Evolutionary conservation across 2,329 filamentous ascomycete genomes (phyloP).

Genomic region (Calonectria crousiana): DNA sequence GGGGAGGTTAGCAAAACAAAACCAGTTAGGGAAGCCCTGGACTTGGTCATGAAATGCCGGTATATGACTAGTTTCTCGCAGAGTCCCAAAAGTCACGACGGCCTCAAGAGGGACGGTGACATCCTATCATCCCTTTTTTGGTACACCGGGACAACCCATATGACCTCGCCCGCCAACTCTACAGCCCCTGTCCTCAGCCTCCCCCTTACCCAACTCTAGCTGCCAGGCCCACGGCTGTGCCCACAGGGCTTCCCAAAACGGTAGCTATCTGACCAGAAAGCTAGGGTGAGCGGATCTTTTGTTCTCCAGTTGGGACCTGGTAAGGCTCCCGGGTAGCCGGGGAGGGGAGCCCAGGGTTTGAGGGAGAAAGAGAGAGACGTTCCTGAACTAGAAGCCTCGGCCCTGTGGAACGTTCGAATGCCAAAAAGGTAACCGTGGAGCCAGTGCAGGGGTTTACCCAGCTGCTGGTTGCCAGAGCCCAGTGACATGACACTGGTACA

Average conservation of each 20-base stretch:
- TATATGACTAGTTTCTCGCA: not conserved
- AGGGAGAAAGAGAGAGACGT: not conserved
- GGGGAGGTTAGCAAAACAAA: not conserved
- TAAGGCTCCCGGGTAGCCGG: conserved; percentile 11
- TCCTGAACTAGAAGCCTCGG: not conserved
- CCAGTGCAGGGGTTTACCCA: not conserved
- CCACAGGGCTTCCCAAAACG: not conserved
- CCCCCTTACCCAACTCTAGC: not conserved
- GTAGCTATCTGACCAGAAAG: not conserved
- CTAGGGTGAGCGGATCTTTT: not conserved
- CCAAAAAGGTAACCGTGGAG: not conserved
- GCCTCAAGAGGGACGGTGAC: not conserved
- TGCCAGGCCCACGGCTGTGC: not conserved
- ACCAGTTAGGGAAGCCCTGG: not conserved
- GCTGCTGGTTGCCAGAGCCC: not conserved
- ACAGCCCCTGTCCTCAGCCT: not conserved
- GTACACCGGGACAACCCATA: not conserved
- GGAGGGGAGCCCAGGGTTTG: not conserved
- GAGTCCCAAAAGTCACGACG: not conserved
- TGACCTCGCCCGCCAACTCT: not conserved
- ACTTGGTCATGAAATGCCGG: not conserved
- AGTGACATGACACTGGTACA: not conserved
- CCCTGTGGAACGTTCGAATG: not conserved
- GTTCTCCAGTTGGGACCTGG: not conserved
- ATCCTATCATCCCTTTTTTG: not conserved